Evolutionary conservation across 345 rosid species (phyloP), one percentile per base, ranked within the genome.

Genomic region (Eutrema heterophyllum): DNA sequence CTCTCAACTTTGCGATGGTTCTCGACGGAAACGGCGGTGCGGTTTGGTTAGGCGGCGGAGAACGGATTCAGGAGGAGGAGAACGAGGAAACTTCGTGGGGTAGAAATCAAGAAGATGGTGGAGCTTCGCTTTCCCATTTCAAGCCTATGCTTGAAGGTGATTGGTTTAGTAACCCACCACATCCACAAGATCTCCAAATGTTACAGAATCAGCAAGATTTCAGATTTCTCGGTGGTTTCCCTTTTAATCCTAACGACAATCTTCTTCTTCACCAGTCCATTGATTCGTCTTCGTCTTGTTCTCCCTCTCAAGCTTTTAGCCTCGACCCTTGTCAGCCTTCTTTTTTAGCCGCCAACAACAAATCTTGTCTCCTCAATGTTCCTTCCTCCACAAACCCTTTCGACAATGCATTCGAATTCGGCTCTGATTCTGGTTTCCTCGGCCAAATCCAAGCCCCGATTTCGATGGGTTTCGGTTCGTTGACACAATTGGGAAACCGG

Each of bases 111-210:
- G 76, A 67, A 71, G 77, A 64, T 59, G 72, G 70, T n/a, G 83
- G 55, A 70, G 77, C 52, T 41, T 78, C 84, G 39, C 70, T 79
- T 21, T 68, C 88, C 38, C 77, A 78, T 64, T 86, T 85, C 80
- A 89, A 85, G 68, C 84, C 96, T 74, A 79, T 89, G 86, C 88
- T 91, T 43, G 96, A 89, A 39, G 15, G 79, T 38, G 96, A 91
- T 71, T 86, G 96, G 81, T 86, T 89, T 76, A 82, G 73, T 77
- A 75, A 76, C 67, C 56, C 68, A 72, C 59, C 74, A 8, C 80
- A 77, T 64, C 72, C 74, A 75, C 89, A 78, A 21, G 86, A 82
- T 72, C 82, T 82, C 50, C 86, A 80, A 6, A 44, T 40, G 70
- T 62, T 78, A 32, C 82, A 81, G 51, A 65, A 50, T 39, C 84